These are phyloP conservation scores for Aspergillus sp. DNA, from an alignment of 2,329 filamentous ascomycete genomes.

Conservation along the genomic window DNA sequence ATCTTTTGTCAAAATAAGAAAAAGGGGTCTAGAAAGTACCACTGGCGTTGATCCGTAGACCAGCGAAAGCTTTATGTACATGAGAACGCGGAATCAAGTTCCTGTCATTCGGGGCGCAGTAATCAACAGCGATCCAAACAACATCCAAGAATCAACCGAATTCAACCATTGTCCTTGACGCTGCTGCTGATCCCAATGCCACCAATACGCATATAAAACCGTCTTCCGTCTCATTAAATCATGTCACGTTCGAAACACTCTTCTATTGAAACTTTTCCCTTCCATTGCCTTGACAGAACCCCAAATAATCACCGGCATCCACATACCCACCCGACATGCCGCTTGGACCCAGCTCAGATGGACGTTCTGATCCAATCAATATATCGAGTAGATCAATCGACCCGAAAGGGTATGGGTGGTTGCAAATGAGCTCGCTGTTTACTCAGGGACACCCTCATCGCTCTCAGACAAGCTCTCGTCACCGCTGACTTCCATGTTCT, in stretches of 20 bases:
- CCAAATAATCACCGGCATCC: neutral
- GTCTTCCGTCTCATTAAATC: conserved; percentile 25
- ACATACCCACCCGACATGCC: neutral
- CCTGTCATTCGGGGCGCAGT: conserved; percentile 14
- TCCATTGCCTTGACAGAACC: neutral
- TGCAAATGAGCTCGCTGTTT: conserved; percentile 14
- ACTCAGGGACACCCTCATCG: conserved; percentile 74
- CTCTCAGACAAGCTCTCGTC: conserved; percentile 96
- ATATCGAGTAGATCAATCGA: neutral
- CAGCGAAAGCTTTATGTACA: conserved; percentile 33
- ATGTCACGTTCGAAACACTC: conserved; percentile 22
- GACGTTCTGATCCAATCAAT: neutral
- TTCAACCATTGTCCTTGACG: conserved; percentile 6
- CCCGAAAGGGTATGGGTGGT: neutral
- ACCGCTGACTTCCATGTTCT: conserved; percentile 96
- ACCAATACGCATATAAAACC: conserved; percentile 21
- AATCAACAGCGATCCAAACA: conserved; percentile 10
- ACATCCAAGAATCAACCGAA: conserved; percentile 14
- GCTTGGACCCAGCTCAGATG: neutral
- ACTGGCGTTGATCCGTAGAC: conserved; percentile 21
- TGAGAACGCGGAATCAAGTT: conserved; percentile 28
- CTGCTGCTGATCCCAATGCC: conserved; percentile 14
- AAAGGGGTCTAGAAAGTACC: conserved; percentile 19
- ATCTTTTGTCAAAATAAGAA: conserved; percentile 1
- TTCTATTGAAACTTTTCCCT: conserved; percentile 24